Base-by-base conservation (phyloP, 129 eudicot species). In the Saposhnikovia divaricata region DNA sequence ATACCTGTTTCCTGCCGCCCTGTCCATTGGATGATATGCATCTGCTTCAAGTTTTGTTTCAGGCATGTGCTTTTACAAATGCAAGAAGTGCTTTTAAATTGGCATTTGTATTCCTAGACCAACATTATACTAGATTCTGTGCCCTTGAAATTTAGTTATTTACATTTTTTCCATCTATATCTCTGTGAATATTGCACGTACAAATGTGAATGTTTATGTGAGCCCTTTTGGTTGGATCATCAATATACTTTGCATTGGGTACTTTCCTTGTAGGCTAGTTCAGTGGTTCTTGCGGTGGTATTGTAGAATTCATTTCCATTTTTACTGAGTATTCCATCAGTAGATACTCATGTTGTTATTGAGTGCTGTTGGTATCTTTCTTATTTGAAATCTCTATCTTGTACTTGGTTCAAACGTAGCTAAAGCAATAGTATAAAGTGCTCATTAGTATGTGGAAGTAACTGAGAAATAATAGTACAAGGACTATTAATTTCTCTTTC, bases 141-240 rank as follows among this genome's bases (percentile, higher is more conserved):
- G 84, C 83, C 79, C 77, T n/a, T 63, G 71, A 63, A 61, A n/a
- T 63, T 19, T 25, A 63, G 38, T 63, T 3, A 25, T 2, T 63
- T 59, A 59, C 68, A 59, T 59, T 59, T 59, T n/a, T 59, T 6
- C 4, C 68, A 19, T 59, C 68, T 59, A n/a, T 59, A 11, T 50
- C 71, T 25, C 69, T n/a, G n/a, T 91, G 89, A 84, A 87, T 87
- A 89, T 86, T 63, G 71, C 16, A 63, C 84, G 80, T 87, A 86
- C 87, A 80, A 79, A 84, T 85, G 82, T 47, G 80, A 59, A 79
- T 51, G 63, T 74, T 40, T 59, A 6, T 59, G 12, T 82, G 80
- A 25, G 25, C 70, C 70, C 74, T 85, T 82, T 81, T 76, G 72
- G 82, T 80, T 80, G 83, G 78, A 77, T 48, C 70, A 73, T 80